A percentile compares a stretch with the other conserved stretches of the same genome.
These are phyloP conservation scores for Neurospora sp. DNA, from an alignment of 495 filamentous ascomycete species.

Conservation along the genomic window DNA sequence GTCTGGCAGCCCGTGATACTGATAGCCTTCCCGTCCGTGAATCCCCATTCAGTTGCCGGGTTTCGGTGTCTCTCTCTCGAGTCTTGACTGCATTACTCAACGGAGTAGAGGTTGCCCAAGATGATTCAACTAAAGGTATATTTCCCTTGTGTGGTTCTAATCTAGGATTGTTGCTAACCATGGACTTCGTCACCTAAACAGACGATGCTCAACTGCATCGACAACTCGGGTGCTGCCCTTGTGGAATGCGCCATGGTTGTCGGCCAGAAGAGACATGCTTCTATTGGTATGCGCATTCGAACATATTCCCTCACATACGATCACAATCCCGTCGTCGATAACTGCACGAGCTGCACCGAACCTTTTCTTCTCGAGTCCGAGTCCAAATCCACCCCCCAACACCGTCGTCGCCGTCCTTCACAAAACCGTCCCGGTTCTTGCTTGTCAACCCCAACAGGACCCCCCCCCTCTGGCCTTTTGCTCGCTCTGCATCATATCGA, in stretches of 20 bases:
- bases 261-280: slow-evolving; percentile 80
- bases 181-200: slow-evolving; percentile 22
- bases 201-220: slow-evolving; percentile 99
- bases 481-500: too few relatives aligned
- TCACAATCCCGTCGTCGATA: too few relatives aligned
- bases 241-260: slow-evolving; percentile 93
- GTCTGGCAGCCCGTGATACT: too few relatives aligned
- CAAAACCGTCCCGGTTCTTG: too few relatives aligned
- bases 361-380: too few relatives aligned
- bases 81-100: too few relatives aligned
- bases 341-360: neutral
- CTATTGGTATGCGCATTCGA: slow-evolving; percentile 58
- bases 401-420: too few relatives aligned
- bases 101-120: slow-evolving; percentile 27
- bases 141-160: too few relatives aligned
- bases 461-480: too few relatives aligned
- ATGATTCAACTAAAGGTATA: slow-evolving; percentile 96
- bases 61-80: neutral
- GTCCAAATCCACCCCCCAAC: too few relatives aligned
- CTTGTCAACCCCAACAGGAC: too few relatives aligned
- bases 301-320: neutral
- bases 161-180: slow-evolving; percentile 4
- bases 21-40: neutral
- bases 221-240: slow-evolving; percentile 97
- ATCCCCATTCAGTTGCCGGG: neutral